These are phyloP conservation scores for Annulohypoxylon moriforme DNA, from an alignment of 495 filamentous ascomycete species.

Conservation along the genomic window DNA sequence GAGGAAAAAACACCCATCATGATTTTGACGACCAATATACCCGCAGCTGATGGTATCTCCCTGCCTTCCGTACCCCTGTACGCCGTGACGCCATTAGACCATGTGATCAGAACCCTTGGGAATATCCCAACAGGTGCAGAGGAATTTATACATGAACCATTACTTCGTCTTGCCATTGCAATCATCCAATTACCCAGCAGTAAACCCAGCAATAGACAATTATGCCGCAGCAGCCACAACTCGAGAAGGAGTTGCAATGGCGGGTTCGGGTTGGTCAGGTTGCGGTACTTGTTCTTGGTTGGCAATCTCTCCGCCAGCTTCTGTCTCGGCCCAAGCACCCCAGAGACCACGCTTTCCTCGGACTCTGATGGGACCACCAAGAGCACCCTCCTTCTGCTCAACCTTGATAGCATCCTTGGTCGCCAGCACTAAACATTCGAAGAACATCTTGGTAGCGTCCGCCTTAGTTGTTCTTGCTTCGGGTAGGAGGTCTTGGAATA, in stretches of 20 bases:
- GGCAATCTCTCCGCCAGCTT: conserved; percentile 69
- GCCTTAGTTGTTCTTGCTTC: conserved; percentile 79
- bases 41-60: conserved; percentile 50
- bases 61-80: conserved; percentile 30
- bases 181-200: conserved; percentile 18
- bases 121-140: conserved; percentile 47
- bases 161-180: conserved; percentile 36
- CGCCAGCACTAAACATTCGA: conserved; percentile 92
- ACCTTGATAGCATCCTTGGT: conserved; percentile 98
- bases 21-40: conserved; percentile 47
- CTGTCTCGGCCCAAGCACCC: conserved; percentile 94
- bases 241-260: conserved; percentile 49
- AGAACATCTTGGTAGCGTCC: conserved; percentile 99
- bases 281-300: conserved; percentile 52
- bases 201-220: conserved; percentile 7
- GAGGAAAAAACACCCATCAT: conserved; percentile 18
- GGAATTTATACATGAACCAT: conserved; percentile 51
- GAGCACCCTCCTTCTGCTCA: conserved; percentile 80
- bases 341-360: conserved; percentile 90
- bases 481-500: conserved; percentile 93
- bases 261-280: conserved; percentile 47
- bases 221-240: conserved; percentile 50
- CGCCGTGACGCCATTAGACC: conserved; percentile 48
- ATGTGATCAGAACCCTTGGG: conserved; percentile 36
- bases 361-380: conserved; percentile 82